Conservation (phyloP, 208 protist genomes). For the Trypanosoma mega region DNA sequence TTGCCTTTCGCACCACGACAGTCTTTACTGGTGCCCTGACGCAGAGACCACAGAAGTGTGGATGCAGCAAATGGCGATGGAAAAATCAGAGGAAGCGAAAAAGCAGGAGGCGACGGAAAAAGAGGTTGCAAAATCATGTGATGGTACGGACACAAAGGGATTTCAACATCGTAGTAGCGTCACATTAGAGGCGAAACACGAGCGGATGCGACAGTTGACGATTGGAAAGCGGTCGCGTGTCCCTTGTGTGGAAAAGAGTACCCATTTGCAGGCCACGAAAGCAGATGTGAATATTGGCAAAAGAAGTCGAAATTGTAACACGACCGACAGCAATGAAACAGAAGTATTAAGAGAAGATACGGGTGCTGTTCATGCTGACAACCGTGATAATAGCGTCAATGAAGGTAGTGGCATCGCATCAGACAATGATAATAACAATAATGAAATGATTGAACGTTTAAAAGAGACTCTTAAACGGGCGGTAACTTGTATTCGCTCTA, state of each 20-base stretch:
- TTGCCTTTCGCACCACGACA: constrained; percentile 62
- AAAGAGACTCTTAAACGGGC: constrained; percentile 49
- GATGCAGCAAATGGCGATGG: constrained; percentile 17
- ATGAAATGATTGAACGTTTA: too few species aligned
- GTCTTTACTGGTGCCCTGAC: constrained; percentile 74
- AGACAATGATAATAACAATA: not conserved
- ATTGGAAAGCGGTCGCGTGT: constrained; percentile 21
- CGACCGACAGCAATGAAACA: not conserved
- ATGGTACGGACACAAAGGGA: constrained; percentile 1
- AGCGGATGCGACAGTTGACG: constrained; percentile 57
- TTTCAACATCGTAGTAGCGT: not conserved
- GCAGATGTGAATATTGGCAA: too few species aligned
- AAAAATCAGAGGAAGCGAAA: constrained; percentile 1
- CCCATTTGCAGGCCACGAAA: too few species aligned
- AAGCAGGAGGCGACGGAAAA: not conserved
- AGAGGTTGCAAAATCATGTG: not conserved
- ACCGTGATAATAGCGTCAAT: not conserved
- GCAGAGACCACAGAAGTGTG: constrained; percentile 14
- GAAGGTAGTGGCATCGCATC: not conserved
- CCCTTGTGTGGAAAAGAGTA: too few species aligned
- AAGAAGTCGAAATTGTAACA: not conserved
- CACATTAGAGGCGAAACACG: constrained; percentile 44
- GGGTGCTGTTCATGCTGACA: too few species aligned
- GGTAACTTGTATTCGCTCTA: constrained; percentile 30
- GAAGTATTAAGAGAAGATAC: not conserved